phyloP scores from a whole-genome alignment of 768 basidiomycete genomes.

The Suillus weaverae region DNA sequence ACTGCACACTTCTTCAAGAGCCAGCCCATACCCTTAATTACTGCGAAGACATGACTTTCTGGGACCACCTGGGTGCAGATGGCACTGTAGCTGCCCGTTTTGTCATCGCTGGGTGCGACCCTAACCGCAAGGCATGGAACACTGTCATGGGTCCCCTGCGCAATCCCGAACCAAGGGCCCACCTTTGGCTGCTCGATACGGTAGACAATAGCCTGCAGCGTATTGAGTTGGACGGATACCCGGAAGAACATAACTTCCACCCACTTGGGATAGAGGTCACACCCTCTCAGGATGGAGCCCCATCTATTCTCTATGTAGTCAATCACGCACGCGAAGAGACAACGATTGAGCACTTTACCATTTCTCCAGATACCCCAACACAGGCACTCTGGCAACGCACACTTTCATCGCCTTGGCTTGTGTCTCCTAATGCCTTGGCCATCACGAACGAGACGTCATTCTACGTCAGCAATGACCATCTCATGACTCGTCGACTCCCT shows the following conservation, averaged over 20 bases:
- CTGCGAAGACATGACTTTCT: slow-evolving; percentile 69
- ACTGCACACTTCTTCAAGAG: slow-evolving; percentile 43
- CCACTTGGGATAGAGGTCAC: slow-evolving; percentile 66
- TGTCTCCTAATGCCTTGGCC: slow-evolving; percentile 67
- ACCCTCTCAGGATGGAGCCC: slow-evolving; percentile 47
- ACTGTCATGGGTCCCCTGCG: slow-evolving; percentile 72
- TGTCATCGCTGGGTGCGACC: slow-evolving; percentile 45
- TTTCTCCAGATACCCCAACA: slow-evolving; percentile 45
- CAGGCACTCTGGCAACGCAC: slow-evolving; percentile 59
- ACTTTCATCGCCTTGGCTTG: slow-evolving; percentile 54
- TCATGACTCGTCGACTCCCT: slow-evolving; percentile 62
- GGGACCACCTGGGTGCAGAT: slow-evolving; percentile 51
- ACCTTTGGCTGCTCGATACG: slow-evolving; percentile 56
- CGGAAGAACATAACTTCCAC: slow-evolving; percentile 62
- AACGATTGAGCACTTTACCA: slow-evolving; percentile 65
- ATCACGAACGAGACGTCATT: slow-evolving; percentile 66
- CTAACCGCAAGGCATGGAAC: slow-evolving; percentile 61
- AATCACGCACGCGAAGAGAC: slow-evolving; percentile 66
- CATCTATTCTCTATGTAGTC: slow-evolving; percentile 61
- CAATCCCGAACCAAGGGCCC: slow-evolving; percentile 57
- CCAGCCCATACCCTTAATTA: slow-evolving; percentile 35
- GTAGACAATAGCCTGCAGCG: slow-evolving; percentile 33
- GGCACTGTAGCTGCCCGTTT: slow-evolving; percentile 44
- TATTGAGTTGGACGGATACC: slow-evolving; percentile 52
- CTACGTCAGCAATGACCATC: slow-evolving; percentile 74